Evolutionary conservation across 768 basidiomycete genomes (phyloP).

Genomic region (Lenzites betulinus): DNA sequence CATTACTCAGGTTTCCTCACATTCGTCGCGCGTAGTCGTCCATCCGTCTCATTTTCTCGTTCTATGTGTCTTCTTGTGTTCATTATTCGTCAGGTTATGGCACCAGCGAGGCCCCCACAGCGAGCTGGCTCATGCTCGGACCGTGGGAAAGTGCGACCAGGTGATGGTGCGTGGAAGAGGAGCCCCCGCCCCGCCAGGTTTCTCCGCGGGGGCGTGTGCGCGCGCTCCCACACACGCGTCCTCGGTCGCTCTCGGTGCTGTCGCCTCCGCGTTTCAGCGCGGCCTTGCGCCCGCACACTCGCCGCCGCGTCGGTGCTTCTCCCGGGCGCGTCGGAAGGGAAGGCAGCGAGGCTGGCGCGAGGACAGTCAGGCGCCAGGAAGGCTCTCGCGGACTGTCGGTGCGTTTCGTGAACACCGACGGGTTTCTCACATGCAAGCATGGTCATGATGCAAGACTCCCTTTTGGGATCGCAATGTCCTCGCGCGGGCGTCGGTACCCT

Average conservation of each 20-base stretch:
- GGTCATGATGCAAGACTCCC: not conserved
- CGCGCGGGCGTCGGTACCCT: not conserved
- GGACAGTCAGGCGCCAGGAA: not conserved
- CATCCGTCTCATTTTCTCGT: no score
- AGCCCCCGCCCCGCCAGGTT: conserved; percentile 13
- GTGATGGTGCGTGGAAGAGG: no score
- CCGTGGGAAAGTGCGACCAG: no score
- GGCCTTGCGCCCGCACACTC: not conserved
- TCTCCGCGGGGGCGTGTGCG: conserved; percentile 1
- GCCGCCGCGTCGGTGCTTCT: not conserved
- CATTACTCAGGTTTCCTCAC: no score
- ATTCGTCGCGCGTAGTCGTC: no score
- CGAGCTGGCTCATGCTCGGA: no score
- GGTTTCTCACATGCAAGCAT: not conserved
- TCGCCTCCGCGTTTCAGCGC: not conserved
- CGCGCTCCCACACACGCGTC: conserved; percentile 5
- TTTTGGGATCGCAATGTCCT: not conserved
- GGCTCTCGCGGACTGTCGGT: not conserved
- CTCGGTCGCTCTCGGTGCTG: not conserved
- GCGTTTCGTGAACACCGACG: not conserved
- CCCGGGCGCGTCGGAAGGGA: not conserved
- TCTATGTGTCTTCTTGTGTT: no score
- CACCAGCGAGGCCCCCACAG: no score
- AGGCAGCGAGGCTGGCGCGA: not conserved
- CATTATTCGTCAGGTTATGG: no score